A percentile compares a stretch with the other conserved stretches of the same genome.
Evolutionary conservation across 345 rosid genomes (phyloP).

Genomic region (Bretschneidera sinensis): DNA sequence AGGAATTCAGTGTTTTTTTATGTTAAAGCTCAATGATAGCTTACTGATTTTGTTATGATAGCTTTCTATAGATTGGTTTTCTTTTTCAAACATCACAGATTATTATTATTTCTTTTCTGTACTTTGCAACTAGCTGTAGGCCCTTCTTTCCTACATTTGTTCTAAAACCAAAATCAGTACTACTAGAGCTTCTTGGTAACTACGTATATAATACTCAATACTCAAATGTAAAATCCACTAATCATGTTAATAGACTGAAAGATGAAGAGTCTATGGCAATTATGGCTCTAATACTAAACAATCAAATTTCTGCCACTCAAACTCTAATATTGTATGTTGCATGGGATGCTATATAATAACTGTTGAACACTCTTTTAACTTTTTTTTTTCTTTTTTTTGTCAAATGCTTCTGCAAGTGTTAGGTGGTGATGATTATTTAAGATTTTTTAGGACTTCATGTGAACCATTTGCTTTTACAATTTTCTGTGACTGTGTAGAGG

Average conservation of each 20-base stretch:
- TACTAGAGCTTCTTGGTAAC: no score
- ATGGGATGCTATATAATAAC: background rate
- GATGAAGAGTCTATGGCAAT: background rate
- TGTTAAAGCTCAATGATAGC: background rate
- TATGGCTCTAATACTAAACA: background rate
- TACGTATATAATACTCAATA: no score
- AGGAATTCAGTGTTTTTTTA: no score
- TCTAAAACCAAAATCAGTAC: background rate
- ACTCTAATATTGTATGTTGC: background rate
- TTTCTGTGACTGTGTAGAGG: slow-evolving; percentile 42
- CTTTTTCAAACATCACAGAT: no score
- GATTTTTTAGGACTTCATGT: background rate
- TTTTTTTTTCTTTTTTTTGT: background rate
- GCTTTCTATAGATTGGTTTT: no score
- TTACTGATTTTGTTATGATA: no score
- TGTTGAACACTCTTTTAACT: background rate
- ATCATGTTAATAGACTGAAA: background rate
- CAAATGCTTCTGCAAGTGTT: no score
- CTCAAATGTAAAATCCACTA: no score
- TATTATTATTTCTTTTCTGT: background rate
- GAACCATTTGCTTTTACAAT: background rate
- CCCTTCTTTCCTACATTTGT: background rate
- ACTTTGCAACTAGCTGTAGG: background rate
- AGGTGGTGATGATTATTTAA: background rate
- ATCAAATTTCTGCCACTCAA: background rate